Evolutionary conservation across 192 early-diverging fungal genomes (phyloP), one percentile per base, ranked within the genome.

Genomic region (Coemansia sp.): DNA sequence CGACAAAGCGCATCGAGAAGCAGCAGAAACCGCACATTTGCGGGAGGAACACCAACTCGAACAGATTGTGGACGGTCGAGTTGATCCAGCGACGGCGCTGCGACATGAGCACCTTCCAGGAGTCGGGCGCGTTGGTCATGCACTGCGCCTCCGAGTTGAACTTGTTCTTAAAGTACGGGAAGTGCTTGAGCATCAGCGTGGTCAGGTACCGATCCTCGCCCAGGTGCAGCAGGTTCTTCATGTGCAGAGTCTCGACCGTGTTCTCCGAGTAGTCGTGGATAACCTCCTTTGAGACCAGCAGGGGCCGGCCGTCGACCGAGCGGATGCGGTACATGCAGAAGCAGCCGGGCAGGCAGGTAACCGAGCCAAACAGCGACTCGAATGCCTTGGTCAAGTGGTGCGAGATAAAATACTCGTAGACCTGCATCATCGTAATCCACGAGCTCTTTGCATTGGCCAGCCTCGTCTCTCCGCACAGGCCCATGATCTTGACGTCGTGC

Each of bases 41-140:
- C 20, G 91, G 91, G 61, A 99, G 83, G 69, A 94, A 85, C 31
- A 95, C 75, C 34, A 99, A 83, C 75, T 99, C 98, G 67, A 97
- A 88, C 72, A 98, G 82, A 71, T 99, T 99, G 86, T 99, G 98
- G 6, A 99, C 92, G 2, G 98, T 99, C 37, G 95, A 97, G 85
- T 99, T 99, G 73, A 99, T 99, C 98, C 98, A 99, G 68, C 98
- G 92, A 81, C 98, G 94, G 64, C 98, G 91, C 77, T 99, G 98
- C 5, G 98, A 99, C 28, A 99, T 73, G 45, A 99, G 79, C 23
- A 99, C 90, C 55, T 86, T 83, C 90, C 94, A 96, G 65, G 87
- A 87, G 66, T 98, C 98, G 1, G 98, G 98, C 10, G 93, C 98
- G 55, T 87, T 91, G 37, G 98, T 99, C 75, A 86, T 88, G 78